Evolutionary conservation across 305 asterid species (phyloP), one percentile per base, ranked within the genome.

Genomic region (Withania somnifera): DNA sequence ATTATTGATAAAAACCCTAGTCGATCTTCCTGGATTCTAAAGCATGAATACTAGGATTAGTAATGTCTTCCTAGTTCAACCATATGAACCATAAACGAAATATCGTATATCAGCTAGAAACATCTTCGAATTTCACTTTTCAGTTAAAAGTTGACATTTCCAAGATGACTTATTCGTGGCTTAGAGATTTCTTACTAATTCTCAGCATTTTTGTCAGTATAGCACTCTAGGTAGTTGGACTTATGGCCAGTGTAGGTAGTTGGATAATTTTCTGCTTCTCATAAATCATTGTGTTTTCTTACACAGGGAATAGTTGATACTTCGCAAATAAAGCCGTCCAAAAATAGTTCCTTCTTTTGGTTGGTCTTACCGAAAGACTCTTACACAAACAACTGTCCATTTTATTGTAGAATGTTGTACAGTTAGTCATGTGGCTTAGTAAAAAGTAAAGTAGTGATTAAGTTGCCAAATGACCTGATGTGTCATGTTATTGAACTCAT

Each of bases 1-100:
- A 82, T 86, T 11, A 82, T 96, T 89, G 97, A 94, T 89, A 93
- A 88, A 84, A 88, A 53, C 58, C 80, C 93, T 0, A 88, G 84
- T 51, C 97, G 97, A 8, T 90, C 98, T 26, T 84, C 78, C 83
- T 96, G 99, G 99, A 88, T 90, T 86, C 86, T 96, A 84, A 96
- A 93, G 88, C 89, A 90, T 0, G 98, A 94, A 64, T 92, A 93
- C 84, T 84, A 80, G 52, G 93, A 88, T 66, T 91, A 88, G 76
- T 89, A 28, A 13, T 11, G 63, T 2, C 6, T 76, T 30, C 47
- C 45, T 50, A 10, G 50, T 51, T 75, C 40, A 7, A 51, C 51
- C 63, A n/a, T 76, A 10, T 76, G 64, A 73, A 8, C 79, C 13
- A 10, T 15, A 17, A 51, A 28, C 50, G 63, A 75, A 30, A 51